Evolutionary conservation across 2,329 filamentous ascomycete genomes (phyloP).

Genomic region (Fusarium hostae): DNA sequence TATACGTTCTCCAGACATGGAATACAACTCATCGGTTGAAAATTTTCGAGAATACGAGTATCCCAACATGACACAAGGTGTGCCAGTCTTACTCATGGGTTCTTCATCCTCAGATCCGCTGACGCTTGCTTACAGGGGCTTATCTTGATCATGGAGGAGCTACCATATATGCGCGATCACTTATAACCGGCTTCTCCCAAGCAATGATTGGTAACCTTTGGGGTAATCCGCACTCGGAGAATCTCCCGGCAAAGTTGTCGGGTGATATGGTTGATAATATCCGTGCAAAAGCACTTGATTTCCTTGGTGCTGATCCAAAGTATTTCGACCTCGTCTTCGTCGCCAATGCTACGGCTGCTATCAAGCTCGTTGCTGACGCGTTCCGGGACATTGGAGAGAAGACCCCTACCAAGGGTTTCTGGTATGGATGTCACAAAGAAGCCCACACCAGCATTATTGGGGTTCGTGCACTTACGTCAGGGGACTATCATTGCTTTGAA

Average conservation of each 20-base stretch:
- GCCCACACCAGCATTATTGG: conserved; percentile 75
- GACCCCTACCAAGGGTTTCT: conserved; percentile 58
- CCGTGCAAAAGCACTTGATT: conserved; percentile 63
- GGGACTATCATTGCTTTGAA: conserved; percentile 67
- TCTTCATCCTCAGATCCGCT: neutral
- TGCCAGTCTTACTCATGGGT: neutral
- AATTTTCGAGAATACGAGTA: conserved; percentile 44
- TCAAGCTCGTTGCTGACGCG: conserved; percentile 69
- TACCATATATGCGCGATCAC: conserved; percentile 68
- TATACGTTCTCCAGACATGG: conserved; percentile 24
- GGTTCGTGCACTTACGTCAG: conserved; percentile 70
- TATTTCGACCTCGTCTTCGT: conserved; percentile 72
- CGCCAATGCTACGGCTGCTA: conserved; percentile 70
- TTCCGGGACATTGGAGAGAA: conserved; percentile 65
- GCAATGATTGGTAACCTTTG: conserved; percentile 69
- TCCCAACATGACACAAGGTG: conserved; percentile 44
- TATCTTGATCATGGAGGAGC: conserved; percentile 70
- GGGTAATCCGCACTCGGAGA: conserved; percentile 75
- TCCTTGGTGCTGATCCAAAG: conserved; percentile 67
- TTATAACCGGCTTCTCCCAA: conserved; percentile 64
- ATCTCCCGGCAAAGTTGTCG: conserved; percentile 66
- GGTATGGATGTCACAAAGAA: conserved; percentile 71
- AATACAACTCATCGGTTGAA: conserved; percentile 42
- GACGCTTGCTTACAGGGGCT: conserved; percentile 40
- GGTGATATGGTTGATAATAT: conserved; percentile 68